Percentiles rank a stretch among this genome's conserved stretches.
These are phyloP conservation scores for Ramalina peruviana DNA, from an alignment of 495 filamentous ascomycete species.

Conservation along the genomic window DNA sequence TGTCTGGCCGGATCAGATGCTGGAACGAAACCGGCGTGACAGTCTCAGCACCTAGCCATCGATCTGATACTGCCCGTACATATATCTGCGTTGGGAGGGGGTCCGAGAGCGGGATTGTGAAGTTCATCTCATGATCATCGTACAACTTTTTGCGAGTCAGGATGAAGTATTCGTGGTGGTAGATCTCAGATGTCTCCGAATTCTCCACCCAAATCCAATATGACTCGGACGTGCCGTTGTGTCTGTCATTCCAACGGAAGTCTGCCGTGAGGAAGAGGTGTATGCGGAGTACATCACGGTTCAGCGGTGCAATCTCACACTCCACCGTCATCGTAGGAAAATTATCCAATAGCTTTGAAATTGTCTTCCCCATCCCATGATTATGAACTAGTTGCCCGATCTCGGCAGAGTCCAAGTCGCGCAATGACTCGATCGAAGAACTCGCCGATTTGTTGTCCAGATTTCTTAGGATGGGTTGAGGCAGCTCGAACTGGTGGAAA, in stretches of 20 bases:
- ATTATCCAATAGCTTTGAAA: slow-evolving; percentile 69
- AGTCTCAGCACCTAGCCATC: slow-evolving; percentile 95
- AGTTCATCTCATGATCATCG: slow-evolving; percentile 91
- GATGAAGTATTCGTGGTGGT: slow-evolving; percentile 95
- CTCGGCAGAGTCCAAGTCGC: slow-evolving; percentile 84
- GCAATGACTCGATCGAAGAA: slow-evolving; percentile 62
- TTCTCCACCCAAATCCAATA: slow-evolving; percentile 99
- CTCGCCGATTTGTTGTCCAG: slow-evolving; percentile 62
- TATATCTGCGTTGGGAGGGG: slow-evolving; percentile 92
- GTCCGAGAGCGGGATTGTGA: slow-evolving; percentile 90
- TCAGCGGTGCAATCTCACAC: slow-evolving; percentile 87
- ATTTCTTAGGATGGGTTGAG: slow-evolving; percentile 66
- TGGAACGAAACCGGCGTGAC: slow-evolving; percentile 93
- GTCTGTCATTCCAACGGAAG: slow-evolving; percentile 90
- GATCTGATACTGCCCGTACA: slow-evolving; percentile 81
- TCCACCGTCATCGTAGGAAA: slow-evolving; percentile 88
- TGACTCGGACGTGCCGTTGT: slow-evolving; percentile 86
- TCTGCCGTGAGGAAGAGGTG: slow-evolving; percentile 74
- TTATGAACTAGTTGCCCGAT: slow-evolving; percentile 91
- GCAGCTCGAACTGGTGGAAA: slow-evolving; percentile 85
- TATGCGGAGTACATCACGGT: slow-evolving; percentile 83
- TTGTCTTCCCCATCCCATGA: slow-evolving; percentile 63
- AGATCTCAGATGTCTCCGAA: slow-evolving; percentile 93
- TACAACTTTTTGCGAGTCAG: slow-evolving; percentile 76
- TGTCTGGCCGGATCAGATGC: slow-evolving; percentile 93